A percentile compares a stretch with the other conserved stretches of the same genome.
Conservation (phyloP, 768 basidiomycete species). For the Lactarius hatsudake region DNA sequence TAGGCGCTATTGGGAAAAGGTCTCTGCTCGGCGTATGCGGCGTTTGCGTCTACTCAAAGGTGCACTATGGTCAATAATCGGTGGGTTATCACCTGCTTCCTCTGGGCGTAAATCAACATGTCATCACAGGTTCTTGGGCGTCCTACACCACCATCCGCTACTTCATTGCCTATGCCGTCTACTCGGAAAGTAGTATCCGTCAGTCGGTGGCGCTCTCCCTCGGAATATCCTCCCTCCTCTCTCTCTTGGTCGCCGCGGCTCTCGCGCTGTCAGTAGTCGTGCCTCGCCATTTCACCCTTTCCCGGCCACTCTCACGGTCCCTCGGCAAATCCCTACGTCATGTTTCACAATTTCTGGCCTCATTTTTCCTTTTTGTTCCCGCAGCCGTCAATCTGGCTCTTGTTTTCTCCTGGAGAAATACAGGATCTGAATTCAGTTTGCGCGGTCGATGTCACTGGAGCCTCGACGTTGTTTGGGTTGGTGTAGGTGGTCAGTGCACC, state of each 20-base stretch:
- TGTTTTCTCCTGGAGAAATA: slow-evolving; percentile 51
- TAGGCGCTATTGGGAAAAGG: slow-evolving; percentile 33
- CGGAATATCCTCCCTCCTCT: slow-evolving; percentile 45
- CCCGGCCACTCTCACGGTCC: slow-evolving; percentile 35
- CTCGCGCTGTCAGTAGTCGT: slow-evolving; percentile 35
- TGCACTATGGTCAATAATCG: slow-evolving; percentile 37
- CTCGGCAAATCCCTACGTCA: slow-evolving; percentile 37
- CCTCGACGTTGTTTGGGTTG: slow-evolving; percentile 66
- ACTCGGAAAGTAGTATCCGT: slow-evolving; percentile 38
- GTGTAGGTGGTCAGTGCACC: slow-evolving; percentile 33
- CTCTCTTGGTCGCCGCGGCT: slow-evolving; percentile 30
- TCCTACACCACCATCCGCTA: slow-evolving; percentile 64
- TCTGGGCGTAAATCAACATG: background rate
- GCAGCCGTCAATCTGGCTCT: slow-evolving; percentile 56
- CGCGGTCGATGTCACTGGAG: slow-evolving; percentile 56
- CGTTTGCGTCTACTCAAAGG: slow-evolving; percentile 34
- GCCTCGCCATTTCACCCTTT: slow-evolving; percentile 35
- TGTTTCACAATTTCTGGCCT: slow-evolving; percentile 41
- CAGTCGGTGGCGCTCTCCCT: slow-evolving; percentile 47
- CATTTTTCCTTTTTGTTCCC: slow-evolving; percentile 47
- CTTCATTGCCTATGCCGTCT: slow-evolving; percentile 53
- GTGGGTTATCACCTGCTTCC: slow-evolving; percentile 31
- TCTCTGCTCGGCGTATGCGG: slow-evolving; percentile 36
- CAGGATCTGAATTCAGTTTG: slow-evolving; percentile 38
- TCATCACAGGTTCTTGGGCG: slow-evolving; percentile 53